Base-by-base conservation (phyloP, 2,329 filamentous ascomycete species). In the Diaporthe nobilis region DNA sequence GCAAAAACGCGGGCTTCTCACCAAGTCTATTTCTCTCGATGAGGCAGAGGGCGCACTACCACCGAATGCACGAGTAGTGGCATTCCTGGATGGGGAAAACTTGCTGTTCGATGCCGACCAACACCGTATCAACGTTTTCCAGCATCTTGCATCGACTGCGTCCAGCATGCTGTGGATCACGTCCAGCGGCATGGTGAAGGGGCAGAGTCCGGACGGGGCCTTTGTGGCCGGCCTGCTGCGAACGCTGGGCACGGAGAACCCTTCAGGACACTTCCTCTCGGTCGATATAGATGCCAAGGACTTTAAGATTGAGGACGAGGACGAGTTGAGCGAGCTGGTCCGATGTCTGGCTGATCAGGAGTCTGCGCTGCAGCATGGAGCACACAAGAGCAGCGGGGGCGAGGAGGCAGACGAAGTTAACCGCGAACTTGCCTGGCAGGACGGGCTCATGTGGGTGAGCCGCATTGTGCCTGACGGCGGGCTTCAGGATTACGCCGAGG, bases 401-500 rank as follows among this genome's bases (percentile, higher is more conserved):
- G 55, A 67, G 17, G 82, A n/a, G 17, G 0, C 47, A 10, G 47
- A 49, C 17, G 47, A 49, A 12, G n/a, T 25, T 2, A 13, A 84
- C 57, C 75, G 77, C 15, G 83, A 84, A 44, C 81, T 79, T 31
- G 76, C 74, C 12, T 81, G 82, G 80, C 79, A 80, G 25, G 76
- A 81, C 51, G 80, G 81, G 17, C 80, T 79, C 44, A 53, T 82
- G n/a, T 81, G 81, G 77, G 78, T 83, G 3, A 81, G 81, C 65
- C 80, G 82, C 55, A 20, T 51, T 0, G 63, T 44, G 10, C 63
- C 42, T 3, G 63, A 47, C 63, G 28, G 28, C 6, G 44, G 31
- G 39, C 22, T 67, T 10, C 15, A 47, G 17, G 39, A 15, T 1
- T 42, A 65, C 34, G 13, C 37, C 13, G 60, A 28, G 60, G 13